Base-by-base conservation (phyloP, 768 basidiomycete species). In the Hypsizygus marmoreus region DNA sequence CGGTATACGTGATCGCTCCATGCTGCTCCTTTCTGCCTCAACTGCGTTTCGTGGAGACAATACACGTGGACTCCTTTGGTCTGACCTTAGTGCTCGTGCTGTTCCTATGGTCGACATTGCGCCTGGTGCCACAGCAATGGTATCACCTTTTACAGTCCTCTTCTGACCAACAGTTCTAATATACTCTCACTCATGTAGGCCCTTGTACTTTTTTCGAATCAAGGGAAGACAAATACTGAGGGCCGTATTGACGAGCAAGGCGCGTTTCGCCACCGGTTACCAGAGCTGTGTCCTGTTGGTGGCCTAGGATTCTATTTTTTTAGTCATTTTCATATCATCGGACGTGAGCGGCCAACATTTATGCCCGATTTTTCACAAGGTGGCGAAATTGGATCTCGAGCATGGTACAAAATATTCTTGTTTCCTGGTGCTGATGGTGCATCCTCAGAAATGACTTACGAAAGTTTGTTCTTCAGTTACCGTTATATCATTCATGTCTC, bases 1-100 rank as follows among this genome's bases (percentile, higher is more conserved):
- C 31, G 46, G 50, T 2, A 23, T 62, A 17, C 56, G 63, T 4
- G 62, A 68, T 43, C 56, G 63, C 19, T 51, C 60, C 1, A 68
- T 67, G 67, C 51, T 67, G 1, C 52, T 69, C 2, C 23, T 59
- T 8, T 53, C 60, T 1, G 56, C 64, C 0, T 38, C 54, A 7
- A 57, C 59, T 12, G 63, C 66, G 0, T 60, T 61, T 50, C 59
- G 62, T 20, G 67, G 68, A 0, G 64, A 65, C 19, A 63, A 57
- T 42, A 48, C 40, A 4, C 56, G 66, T 7, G 22, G 28, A 0
- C 38, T 68, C 7, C 39, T 56, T 0, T 53, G 51, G 49, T 68
- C 66, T 0, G 64, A 69, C 29, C 35, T 64, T 3, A 55, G 53
- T 28, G 6, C 56, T 0, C 45, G 25, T 6, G 32, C 56, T 10